These are phyloP conservation scores for Aspergillus clavatus DNA, from an alignment of 2,329 filamentous ascomycete species.

Conservation along the genomic window DNA sequence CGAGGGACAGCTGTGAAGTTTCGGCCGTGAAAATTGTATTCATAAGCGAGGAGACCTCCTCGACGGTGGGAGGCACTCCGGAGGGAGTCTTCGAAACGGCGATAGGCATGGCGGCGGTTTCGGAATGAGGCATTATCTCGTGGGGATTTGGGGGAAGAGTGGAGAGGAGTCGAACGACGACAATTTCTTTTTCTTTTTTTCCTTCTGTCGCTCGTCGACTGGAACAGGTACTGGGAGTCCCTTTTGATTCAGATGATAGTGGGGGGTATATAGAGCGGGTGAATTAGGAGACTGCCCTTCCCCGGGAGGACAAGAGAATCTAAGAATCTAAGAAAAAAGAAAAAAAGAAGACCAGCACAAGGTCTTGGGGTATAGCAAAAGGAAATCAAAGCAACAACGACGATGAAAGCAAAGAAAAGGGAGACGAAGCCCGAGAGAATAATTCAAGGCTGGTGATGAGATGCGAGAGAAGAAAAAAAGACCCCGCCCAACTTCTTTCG, in stretches of 20 bases:
- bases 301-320: constrained; percentile 1
- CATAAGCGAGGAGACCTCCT: constrained; percentile 62
- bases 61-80: constrained; percentile 54
- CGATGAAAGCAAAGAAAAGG: constrained; percentile 4
- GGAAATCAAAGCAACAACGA: constrained; percentile 5
- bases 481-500: too few relatives aligned
- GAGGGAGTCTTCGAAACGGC: constrained; percentile 47
- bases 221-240: background rate
- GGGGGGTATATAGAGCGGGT: background rate
- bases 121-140: constrained; percentile 48
- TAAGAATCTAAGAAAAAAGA: constrained; percentile 3
- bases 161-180: background rate
- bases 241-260: background rate
- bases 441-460: background rate
- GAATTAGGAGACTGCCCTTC: background rate
- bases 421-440: too few relatives aligned
- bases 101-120: constrained; percentile 40
- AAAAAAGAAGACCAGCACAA: too few relatives aligned
- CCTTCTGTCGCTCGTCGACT: background rate
- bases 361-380: constrained; percentile 2
- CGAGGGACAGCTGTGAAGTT: constrained; percentile 64
- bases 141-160: background rate
- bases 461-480: background rate
- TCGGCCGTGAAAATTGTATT: constrained; percentile 64
- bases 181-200: too few relatives aligned